These are phyloP conservation scores for Xerocomellus intermedius DNA, from an alignment of 768 basidiomycete genomes.

Conservation along the genomic window DNA sequence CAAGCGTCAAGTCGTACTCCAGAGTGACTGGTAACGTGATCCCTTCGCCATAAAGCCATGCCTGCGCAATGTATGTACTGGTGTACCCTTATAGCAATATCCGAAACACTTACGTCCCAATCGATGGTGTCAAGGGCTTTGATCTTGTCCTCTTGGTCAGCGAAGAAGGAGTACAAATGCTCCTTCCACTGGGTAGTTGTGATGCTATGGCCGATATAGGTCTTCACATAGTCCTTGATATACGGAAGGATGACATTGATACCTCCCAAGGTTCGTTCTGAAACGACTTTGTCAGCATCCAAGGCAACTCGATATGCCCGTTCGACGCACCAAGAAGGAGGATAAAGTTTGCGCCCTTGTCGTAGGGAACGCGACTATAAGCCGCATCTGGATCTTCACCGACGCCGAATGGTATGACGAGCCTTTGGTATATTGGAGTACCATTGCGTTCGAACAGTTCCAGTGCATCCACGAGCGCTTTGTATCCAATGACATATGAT, in stretches of 20 bases:
- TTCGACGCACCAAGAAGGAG: conserved; percentile 64
- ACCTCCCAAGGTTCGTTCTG: conserved; percentile 56
- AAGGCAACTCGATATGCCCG: no score
- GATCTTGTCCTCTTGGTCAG: conserved; percentile 42
- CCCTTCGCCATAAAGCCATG: conserved; percentile 60
- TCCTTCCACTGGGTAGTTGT: conserved; percentile 57
- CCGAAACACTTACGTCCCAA: conserved; percentile 47
- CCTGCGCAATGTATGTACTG: conserved; percentile 26
- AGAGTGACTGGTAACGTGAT: conserved; percentile 45
- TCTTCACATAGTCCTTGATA: conserved; percentile 51
- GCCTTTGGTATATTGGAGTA: conserved; percentile 68
- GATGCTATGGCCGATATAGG: conserved; percentile 56
- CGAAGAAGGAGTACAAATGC: conserved; percentile 55
- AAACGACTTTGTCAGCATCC: background rate
- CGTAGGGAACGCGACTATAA: conserved; percentile 76
- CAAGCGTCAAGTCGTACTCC: conserved; percentile 54
- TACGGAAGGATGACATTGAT: conserved; percentile 57
- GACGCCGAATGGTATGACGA: conserved; percentile 70
- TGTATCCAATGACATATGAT: conserved; percentile 73
- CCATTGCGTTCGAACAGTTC: conserved; percentile 45
- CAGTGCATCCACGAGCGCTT: conserved; percentile 70
- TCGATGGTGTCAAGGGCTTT: conserved; percentile 49
- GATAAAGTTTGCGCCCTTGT: conserved; percentile 88
- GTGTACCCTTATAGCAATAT: background rate
- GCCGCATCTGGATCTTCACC: conserved; percentile 81